phyloP scores from a whole-genome alignment of 805 yeast species.

The Kuraishia hungarica region DNA sequence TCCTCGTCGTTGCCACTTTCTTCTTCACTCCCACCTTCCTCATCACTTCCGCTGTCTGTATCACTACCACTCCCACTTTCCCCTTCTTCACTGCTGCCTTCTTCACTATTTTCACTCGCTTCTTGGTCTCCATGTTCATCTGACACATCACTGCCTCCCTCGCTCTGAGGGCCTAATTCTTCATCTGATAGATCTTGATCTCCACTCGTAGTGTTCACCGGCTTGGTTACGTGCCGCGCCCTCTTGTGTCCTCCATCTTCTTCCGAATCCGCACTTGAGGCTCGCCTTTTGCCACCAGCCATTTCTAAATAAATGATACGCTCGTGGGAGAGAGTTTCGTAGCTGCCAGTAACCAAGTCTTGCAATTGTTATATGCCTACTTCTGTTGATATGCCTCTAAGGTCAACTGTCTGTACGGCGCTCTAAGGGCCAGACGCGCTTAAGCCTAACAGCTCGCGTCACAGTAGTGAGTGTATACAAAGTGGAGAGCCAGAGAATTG shows the following conservation, averaged over 20 bases:
- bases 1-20: not conserved
- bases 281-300: not conserved
- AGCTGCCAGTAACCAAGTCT: too few species aligned
- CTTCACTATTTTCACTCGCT: not conserved
- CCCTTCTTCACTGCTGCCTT: constrained; percentile 3
- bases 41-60: constrained; percentile 2
- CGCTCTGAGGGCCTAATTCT: too few species aligned
- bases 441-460: not conserved
- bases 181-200: not conserved
- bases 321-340: not conserved
- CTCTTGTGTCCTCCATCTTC: not conserved
- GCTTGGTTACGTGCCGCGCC: not conserved
- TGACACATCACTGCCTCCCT: not conserved
- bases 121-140: not conserved
- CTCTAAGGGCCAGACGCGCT: not conserved
- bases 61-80: constrained; percentile 1
- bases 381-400: too few species aligned
- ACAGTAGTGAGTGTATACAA: not conserved
- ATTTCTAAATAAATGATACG: too few species aligned
- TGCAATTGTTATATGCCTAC: too few species aligned
- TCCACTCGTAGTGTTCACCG: not conserved
- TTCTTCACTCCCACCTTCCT: not conserved
- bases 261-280: not conserved
- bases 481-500: not conserved
- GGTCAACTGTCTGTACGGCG: too few species aligned